Percentiles rank a stretch among this genome's conserved stretches.
Conservation (phyloP, 371 early-diverging fungal species). For the Mucor circinelloides region DNA sequence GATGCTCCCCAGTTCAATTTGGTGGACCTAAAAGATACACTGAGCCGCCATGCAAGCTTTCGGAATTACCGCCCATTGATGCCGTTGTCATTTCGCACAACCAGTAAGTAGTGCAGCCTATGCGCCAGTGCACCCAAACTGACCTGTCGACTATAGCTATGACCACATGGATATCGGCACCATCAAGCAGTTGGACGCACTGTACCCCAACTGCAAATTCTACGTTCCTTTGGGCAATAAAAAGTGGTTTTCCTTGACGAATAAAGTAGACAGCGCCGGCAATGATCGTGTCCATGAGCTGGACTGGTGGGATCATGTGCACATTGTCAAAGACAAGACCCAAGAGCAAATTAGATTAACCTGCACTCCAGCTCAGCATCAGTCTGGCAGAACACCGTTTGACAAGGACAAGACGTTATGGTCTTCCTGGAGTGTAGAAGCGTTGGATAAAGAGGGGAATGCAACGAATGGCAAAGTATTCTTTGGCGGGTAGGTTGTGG, state of each 20-base stretch:
- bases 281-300: slow-evolving; percentile 54
- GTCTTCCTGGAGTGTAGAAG: slow-evolving; percentile 69
- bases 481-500: slow-evolving; percentile 60
- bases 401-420: slow-evolving; percentile 78
- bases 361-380: slow-evolving; percentile 82
- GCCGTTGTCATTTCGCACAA: slow-evolving; percentile 76
- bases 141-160: slow-evolving; percentile 36
- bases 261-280: slow-evolving; percentile 34
- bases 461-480: slow-evolving; percentile 53
- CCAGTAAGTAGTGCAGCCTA: slow-evolving; percentile 34
- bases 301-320: slow-evolving; percentile 82
- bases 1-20: slow-evolving; percentile 68
- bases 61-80: slow-evolving; percentile 69
- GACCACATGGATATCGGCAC: slow-evolving; percentile 76
- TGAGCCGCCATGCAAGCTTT: slow-evolving; percentile 66
- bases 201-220: slow-evolving; percentile 50
- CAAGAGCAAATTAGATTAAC: slow-evolving; percentile 40
- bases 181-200: slow-evolving; percentile 49
- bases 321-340: slow-evolving; percentile 30
- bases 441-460: slow-evolving; percentile 33
- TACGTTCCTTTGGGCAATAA: slow-evolving; percentile 80
- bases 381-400: slow-evolving; percentile 62
- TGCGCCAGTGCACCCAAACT: background rate
- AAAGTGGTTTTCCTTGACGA: slow-evolving; percentile 54
- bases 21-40: slow-evolving; percentile 69